Evolutionary conservation across 352 stramenopile species (phyloP), one percentile per base, ranked within the genome.

Genomic region (Globisporangium uncinulatum): DNA sequence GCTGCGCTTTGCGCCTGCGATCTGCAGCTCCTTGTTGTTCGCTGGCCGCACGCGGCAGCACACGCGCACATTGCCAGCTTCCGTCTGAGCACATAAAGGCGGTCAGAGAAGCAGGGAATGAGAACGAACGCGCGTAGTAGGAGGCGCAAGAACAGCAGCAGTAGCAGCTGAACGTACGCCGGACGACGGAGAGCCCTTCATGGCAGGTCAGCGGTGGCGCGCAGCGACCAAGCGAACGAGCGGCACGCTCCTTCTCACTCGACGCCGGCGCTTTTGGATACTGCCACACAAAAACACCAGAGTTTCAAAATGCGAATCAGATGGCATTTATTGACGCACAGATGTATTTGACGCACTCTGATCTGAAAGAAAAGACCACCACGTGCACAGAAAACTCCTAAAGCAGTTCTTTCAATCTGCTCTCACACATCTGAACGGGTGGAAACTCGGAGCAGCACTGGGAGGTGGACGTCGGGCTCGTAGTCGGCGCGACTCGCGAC

Each of bases 21-120:
- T 89, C 37, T 77, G 70, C 45, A 87, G 71, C 62, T 92, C 82
- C 62, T 88, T 92, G 56, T 61, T 71, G 65, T 93, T 95, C 61
- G 87, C 76, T 34, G 86, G 86, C 11, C 84, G 79, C 54, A 94
- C 79, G 56, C 86, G 80, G 62, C 84, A 94, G 61, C 76, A 90
- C 34, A 96, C 86, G 54, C 77, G 79, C 31, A 95, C 86, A 47
- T 93, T 90, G 32, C 73, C 71, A 5, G 65, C 64, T 39, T 61
- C 64, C 49, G 52, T 56, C 59, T 65, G 20, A 8, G 42, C 14
- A 15, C 31, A 51, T 4, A 47, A 10, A 47, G 8, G 19, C 42
- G 43, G 6, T n/a, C 13, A 7, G 15, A 48, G 43, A 29, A 29
- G n/a, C n/a, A 2, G 13, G 4, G 5, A 48, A 48, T 8, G 17